Evolutionary conservation across 2,329 filamentous ascomycete species (phyloP).

Genomic region (Fonsecaea nubica): DNA sequence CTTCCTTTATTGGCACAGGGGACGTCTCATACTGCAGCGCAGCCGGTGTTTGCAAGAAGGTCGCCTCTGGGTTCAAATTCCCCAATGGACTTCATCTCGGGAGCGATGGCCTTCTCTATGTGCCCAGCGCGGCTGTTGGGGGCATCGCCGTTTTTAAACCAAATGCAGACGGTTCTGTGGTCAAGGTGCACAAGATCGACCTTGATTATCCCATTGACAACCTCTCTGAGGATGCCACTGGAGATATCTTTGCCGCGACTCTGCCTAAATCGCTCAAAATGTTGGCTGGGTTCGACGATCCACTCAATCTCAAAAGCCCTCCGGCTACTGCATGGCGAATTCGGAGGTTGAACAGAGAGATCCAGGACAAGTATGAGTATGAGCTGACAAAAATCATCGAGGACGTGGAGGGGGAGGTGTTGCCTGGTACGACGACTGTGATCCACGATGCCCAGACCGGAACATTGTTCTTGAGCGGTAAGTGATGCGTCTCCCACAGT

Average conservation of each 20-base stretch:
- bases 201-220: slow-evolving; percentile 46
- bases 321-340: slow-evolving; percentile 41
- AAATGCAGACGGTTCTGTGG: slow-evolving; percentile 20
- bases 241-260: slow-evolving; percentile 46
- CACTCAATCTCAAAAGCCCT: slow-evolving; percentile 33
- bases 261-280: slow-evolving; percentile 43
- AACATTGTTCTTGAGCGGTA: slow-evolving; percentile 44
- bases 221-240: slow-evolving; percentile 46
- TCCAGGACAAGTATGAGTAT: slow-evolving; percentile 28
- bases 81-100: slow-evolving; percentile 47
- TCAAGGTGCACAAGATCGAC: slow-evolving; percentile 39
- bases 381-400: slow-evolving; percentile 46
- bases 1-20: slow-evolving; percentile 29
- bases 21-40: slow-evolving; percentile 41
- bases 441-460: slow-evolving; percentile 45
- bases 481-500: neutral
- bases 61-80: slow-evolving; percentile 39
- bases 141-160: slow-evolving; percentile 41
- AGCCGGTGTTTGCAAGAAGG: slow-evolving; percentile 24
- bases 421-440: slow-evolving; percentile 40
- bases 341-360: slow-evolving; percentile 31
- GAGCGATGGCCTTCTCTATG: slow-evolving; percentile 46
- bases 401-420: slow-evolving; percentile 43
- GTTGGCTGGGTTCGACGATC: slow-evolving; percentile 38
- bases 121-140: slow-evolving; percentile 42